Conservation (phyloP, 805 yeast genomes). For the Yarrowia sp. region DNA sequence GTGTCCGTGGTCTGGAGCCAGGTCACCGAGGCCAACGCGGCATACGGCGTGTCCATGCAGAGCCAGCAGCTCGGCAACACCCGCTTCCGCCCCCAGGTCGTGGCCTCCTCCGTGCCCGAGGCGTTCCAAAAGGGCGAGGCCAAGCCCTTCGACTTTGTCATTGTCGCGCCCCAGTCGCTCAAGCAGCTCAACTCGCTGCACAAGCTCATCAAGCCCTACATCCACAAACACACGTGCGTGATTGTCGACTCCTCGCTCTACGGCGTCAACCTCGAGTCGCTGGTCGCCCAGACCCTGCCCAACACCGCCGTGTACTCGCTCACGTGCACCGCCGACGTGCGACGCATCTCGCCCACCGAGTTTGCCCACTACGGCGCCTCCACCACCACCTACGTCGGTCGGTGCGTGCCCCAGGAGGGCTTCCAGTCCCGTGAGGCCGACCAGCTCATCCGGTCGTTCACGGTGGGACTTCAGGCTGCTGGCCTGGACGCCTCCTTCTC, state of each 20-base stretch:
- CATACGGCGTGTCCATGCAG: constrained; percentile 28
- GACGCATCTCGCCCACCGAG: constrained; percentile 25
- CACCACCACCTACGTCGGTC: constrained; percentile 18
- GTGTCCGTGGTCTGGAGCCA: constrained; percentile 32
- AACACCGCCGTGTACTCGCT: constrained; percentile 30
- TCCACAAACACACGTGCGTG: constrained; percentile 30
- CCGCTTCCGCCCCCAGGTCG: constrained; percentile 29
- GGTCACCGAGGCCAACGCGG: constrained; percentile 27
- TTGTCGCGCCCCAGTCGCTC: constrained; percentile 27
- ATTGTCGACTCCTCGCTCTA: constrained; percentile 31
- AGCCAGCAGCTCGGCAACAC: constrained; percentile 31
- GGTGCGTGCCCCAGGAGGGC: constrained; percentile 23
- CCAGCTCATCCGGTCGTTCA: constrained; percentile 27
- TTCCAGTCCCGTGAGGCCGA: constrained; percentile 12
- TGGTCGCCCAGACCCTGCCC: constrained; percentile 30
- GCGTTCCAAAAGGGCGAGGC: constrained; percentile 4
- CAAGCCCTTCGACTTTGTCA: constrained; percentile 27
- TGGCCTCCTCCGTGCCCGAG: constrained; percentile 25
- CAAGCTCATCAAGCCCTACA: constrained; percentile 26
- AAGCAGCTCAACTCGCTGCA: constrained; percentile 28
- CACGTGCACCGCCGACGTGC: constrained; percentile 28
- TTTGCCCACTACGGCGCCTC: constrained; percentile 24
- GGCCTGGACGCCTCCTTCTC: constrained; percentile 32
- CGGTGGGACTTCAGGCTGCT: constrained; percentile 30
- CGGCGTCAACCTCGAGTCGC: constrained; percentile 28